These are phyloP conservation scores for Komagataella kurtzmanii DNA, from an alignment of 805 yeast species.

Conservation along the genomic window DNA sequence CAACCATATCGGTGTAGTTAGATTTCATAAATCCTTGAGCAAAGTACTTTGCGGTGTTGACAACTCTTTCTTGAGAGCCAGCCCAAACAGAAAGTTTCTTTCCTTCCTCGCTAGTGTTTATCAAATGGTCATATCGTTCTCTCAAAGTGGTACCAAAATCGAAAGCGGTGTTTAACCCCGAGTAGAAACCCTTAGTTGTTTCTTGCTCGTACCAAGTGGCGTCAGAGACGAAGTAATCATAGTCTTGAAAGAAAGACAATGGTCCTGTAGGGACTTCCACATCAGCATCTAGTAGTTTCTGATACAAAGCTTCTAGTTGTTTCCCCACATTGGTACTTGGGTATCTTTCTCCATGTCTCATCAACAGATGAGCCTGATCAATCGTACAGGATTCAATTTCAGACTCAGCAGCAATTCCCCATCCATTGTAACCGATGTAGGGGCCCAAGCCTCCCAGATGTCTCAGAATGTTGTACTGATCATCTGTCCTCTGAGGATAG, in stretches of 20 bases:
- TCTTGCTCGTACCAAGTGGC: constrained; percentile 10
- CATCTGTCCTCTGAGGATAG: constrained; percentile 16
- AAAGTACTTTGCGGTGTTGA: constrained; percentile 40
- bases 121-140: constrained; percentile 33
- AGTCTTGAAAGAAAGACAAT: constrained; percentile 37
- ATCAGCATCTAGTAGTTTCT: constrained; percentile 22
- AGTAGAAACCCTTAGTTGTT: constrained; percentile 24
- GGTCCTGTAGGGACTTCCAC: constrained; percentile 30
- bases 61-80: constrained; percentile 40
- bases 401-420: constrained; percentile 31
- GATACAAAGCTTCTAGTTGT: constrained; percentile 12
- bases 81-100: constrained; percentile 33
- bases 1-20: constrained; percentile 22
- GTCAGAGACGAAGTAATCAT: constrained; percentile 31
- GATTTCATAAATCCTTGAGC: constrained; percentile 44
- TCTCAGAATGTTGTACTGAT: constrained; percentile 33
- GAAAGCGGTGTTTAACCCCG: constrained; percentile 37
- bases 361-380: constrained; percentile 57
- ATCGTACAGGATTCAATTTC: constrained; percentile 36
- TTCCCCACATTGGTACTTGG: constrained; percentile 32
- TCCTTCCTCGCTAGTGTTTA: constrained; percentile 15
- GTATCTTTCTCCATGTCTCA: constrained; percentile 73
- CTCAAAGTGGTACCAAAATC: constrained; percentile 36
- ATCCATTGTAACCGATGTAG: constrained; percentile 35
- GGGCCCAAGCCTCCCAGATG: constrained; percentile 48